These are phyloP conservation scores for Teratosphaeria pseudoeucalypti DNA, from an alignment of 2,329 filamentous ascomycete genomes.

Conservation along the genomic window DNA sequence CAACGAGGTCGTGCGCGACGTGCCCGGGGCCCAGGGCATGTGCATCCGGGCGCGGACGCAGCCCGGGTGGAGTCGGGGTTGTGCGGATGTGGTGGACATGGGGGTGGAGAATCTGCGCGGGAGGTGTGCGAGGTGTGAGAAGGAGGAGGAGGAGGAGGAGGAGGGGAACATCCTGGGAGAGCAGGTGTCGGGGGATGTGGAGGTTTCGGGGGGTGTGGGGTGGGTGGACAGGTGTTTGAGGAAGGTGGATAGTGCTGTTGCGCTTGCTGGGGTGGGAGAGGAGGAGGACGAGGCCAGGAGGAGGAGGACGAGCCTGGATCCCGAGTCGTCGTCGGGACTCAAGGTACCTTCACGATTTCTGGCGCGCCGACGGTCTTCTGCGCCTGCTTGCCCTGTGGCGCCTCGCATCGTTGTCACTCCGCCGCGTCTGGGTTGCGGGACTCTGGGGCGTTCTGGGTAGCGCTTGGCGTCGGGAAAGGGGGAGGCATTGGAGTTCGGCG, in stretches of 20 bases:
- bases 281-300: not conserved
- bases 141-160: not conserved
- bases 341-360: not conserved
- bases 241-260: not conserved
- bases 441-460: not conserved
- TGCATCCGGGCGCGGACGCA: slow-evolving; percentile 7
- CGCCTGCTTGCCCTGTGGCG: no score
- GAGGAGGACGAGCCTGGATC: not conserved
- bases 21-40: slow-evolving; percentile 1
- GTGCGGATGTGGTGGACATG: slow-evolving; percentile 3
- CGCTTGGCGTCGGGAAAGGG: not conserved
- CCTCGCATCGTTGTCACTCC: not conserved
- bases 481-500: not conserved
- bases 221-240: not conserved
- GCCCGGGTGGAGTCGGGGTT: not conserved
- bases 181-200: not conserved
- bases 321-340: not conserved
- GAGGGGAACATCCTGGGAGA: not conserved
- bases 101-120: slow-evolving; percentile 1
- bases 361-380: no score
- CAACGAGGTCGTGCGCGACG: slow-evolving; percentile 2
- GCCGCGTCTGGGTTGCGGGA: slow-evolving; percentile 3
- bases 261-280: not conserved
- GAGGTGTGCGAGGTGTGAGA: not conserved
- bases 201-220: not conserved